Base-by-base conservation (phyloP, 1,284 basidiomycete genomes). In the Cryptococcus sp. region DNA sequence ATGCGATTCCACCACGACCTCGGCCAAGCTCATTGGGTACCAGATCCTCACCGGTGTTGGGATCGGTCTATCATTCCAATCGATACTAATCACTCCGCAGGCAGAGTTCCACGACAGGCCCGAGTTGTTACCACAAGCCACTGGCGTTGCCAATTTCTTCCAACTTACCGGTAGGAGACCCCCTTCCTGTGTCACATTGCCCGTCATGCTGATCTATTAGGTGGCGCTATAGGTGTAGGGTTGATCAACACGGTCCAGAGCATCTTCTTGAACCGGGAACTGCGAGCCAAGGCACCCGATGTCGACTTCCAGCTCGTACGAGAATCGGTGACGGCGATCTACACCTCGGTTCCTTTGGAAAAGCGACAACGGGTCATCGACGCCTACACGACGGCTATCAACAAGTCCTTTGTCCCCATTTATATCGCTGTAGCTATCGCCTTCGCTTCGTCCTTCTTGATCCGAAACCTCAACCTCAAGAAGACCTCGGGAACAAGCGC, bases 31-130 rank as follows among this genome's bases (percentile, higher is more conserved):
- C 18, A 70, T 74, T 43, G 77, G 77, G 0, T 77, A 62, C 65
- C 76, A 78, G 59, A 74, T 78, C 60, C 60, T 77, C 23, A 58
- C 74, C n/a, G 72, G 67, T 12, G 62, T 72, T 35, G 67, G 70
- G 31, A 60, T 71, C 40, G 69, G 71, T 10, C 52, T 66, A 14
- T 43, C 54, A 10, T 66, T 60, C 54, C 54, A 49, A 43, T 68
- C 69, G 45, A 42, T 36, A 12, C 19, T 44, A 6, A 19, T 44
- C 19, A 34, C 43, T 6, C 31, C 34, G 9, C 43, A 44, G 18
- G 43, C 43, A 18, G 43, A 44, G 33, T 44, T 34, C 33, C 18
- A 33, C 32, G 32, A 44, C 18, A 11, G 33, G 24, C 28, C 6
- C 7, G 9, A 21, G 4, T 24, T 33, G 7, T 11, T 44, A 18